Evolutionary conservation across 768 basidiomycete genomes (phyloP).

Genomic region (Artomyces pyxidatus): DNA sequence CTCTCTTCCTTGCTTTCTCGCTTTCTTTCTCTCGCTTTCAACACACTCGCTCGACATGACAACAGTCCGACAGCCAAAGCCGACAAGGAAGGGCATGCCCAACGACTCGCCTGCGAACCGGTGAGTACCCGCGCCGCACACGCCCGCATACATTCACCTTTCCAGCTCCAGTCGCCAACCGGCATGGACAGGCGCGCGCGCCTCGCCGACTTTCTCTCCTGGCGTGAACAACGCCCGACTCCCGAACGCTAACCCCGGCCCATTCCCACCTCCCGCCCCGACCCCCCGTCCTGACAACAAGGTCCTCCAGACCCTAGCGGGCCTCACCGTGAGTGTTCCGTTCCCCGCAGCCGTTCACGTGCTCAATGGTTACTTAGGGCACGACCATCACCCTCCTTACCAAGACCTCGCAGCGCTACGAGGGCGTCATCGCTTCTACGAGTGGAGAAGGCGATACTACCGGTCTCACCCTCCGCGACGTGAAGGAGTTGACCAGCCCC

Average conservation of each 20-base stretch:
- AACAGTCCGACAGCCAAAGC: conserved; percentile 48
- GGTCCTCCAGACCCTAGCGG: conserved; percentile 55
- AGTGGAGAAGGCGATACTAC: conserved; percentile 54
- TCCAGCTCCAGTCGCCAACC: conserved; percentile 27
- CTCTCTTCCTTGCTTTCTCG: conserved; percentile 22
- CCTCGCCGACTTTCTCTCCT: conserved; percentile 67
- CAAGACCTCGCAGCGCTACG: conserved; percentile 63
- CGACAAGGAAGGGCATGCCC: conserved; percentile 51
- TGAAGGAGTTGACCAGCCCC: conserved; percentile 60
- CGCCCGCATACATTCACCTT: conserved; percentile 8
- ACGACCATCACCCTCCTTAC: conserved; percentile 72
- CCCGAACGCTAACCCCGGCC: conserved; percentile 32
- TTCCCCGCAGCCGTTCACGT: conserved; percentile 12
- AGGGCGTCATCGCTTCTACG: conserved; percentile 62
- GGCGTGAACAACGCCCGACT: conserved; percentile 31
- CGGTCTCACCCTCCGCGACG: conserved; percentile 72
- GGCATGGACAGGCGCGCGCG: conserved; percentile 63
- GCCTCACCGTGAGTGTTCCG: conserved; percentile 55
- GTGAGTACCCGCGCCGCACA: conserved; percentile 32
- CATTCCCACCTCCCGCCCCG: conserved; percentile 34
- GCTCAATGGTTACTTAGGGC: conserved; percentile 36
- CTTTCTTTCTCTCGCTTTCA: conserved; percentile 19
- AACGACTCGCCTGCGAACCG: conserved; percentile 36
- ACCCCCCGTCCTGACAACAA: conserved; percentile 41
- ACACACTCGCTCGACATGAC: conserved; percentile 17